Evolutionary conservation across 1,284 basidiomycete genomes (phyloP).

Genomic region (Phellopilus nigrolimitatus): DNA sequence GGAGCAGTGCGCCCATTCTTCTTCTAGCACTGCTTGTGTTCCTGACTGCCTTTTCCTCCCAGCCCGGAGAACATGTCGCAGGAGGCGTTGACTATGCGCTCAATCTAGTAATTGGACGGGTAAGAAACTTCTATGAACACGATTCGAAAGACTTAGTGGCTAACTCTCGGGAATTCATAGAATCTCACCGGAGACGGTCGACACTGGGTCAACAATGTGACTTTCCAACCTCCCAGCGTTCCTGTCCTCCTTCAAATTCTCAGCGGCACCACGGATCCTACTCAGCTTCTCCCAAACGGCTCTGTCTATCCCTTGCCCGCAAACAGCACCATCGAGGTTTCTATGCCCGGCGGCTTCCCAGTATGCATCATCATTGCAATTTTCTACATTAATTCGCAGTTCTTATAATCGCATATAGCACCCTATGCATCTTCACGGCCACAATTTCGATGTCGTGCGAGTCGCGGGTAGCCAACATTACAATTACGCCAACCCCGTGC

Average conservation of each 20-base stretch:
- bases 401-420: constrained; percentile 28
- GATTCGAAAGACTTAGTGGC: background rate
- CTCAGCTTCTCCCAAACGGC: constrained; percentile 30
- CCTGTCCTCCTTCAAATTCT: constrained; percentile 37
- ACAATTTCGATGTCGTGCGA: constrained; percentile 36
- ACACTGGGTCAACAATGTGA: constrained; percentile 28
- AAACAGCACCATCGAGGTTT: constrained; percentile 34
- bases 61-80: constrained; percentile 31
- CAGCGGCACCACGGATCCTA: constrained; percentile 29
- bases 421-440: constrained; percentile 42
- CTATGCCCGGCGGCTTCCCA: constrained; percentile 28
- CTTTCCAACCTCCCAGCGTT: constrained; percentile 27
- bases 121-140: constrained; percentile 15
- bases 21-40: too few species aligned
- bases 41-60: too few species aligned
- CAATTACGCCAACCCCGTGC: constrained; percentile 36
- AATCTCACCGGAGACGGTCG: constrained; percentile 21
- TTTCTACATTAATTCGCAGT: background rate
- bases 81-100: constrained; percentile 35
- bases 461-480: constrained; percentile 24
- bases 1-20: constrained; percentile 14
- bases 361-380: constrained; percentile 30
- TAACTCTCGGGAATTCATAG: too few species aligned
- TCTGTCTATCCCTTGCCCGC: constrained; percentile 28
- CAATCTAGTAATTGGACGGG: constrained; percentile 29